Evolutionary conservation across 2,329 filamentous ascomycete genomes (phyloP).

Genomic region (Phialophora chinensis): DNA sequence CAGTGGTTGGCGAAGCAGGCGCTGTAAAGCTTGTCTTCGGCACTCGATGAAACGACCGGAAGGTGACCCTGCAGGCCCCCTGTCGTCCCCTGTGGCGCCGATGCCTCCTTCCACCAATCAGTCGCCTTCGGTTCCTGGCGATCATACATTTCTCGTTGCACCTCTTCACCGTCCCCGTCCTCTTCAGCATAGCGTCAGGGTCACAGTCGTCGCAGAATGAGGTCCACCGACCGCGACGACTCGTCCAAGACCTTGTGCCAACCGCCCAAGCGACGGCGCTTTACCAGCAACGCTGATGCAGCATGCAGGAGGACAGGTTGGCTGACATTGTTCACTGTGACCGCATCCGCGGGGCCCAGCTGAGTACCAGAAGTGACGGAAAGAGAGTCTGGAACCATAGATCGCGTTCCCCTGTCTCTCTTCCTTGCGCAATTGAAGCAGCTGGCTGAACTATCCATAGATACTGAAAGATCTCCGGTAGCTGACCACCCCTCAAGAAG

Average conservation of each 20-base stretch:
- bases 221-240: constrained; percentile 17
- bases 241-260: constrained; percentile 20
- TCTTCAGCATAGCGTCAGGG: constrained; percentile 32
- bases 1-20: background rate
- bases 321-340: constrained; percentile 12
- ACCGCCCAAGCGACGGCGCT: constrained; percentile 16
- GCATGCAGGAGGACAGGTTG: constrained; percentile 16
- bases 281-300: constrained; percentile 12
- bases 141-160: constrained; percentile 31
- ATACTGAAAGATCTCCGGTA: constrained; percentile 8
- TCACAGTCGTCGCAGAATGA: constrained; percentile 30
- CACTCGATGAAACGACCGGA: constrained; percentile 10
- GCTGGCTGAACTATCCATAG: constrained; percentile 17
- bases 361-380: background rate
- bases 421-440: constrained; percentile 14
- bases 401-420: constrained; percentile 24
- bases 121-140: constrained; percentile 20
- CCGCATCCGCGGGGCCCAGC: constrained; percentile 7
- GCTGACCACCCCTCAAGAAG: constrained; percentile 16
- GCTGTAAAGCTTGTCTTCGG: background rate
- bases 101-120: constrained; percentile 25
- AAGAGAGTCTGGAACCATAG: constrained; percentile 5
- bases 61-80: background rate
- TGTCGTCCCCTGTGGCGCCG: constrained; percentile 2
- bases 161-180: constrained; percentile 11